Conservation (phyloP, 176 grass and related monocot genomes). For the Hyparrhenia diplandra region DNA sequence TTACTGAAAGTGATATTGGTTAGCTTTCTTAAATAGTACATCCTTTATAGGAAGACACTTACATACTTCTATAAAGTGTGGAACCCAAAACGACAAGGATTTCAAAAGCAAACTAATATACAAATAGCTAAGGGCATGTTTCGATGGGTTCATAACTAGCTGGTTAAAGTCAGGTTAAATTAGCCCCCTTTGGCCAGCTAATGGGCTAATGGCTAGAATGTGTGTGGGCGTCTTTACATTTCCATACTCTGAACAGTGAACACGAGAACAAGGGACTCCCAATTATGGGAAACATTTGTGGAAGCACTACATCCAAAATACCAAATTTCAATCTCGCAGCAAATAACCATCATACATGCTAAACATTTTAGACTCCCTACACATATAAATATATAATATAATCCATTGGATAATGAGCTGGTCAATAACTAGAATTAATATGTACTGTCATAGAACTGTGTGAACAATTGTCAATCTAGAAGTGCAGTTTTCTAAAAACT, state of each 20-base stretch:
- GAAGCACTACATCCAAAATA: neutral
- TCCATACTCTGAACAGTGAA: neutral
- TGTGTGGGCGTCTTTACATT: too few species aligned
- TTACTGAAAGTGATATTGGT: neutral
- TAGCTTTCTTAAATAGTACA: neutral
- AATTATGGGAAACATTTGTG: neutral
- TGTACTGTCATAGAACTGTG: neutral
- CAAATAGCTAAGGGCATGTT: neutral
- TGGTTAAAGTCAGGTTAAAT: too few species aligned
- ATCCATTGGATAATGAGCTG: neutral
- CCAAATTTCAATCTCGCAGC: neutral
- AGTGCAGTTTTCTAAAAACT: neutral
- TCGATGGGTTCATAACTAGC: neutral
- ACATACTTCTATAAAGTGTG: neutral
- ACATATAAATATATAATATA: neutral
- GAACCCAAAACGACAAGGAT: neutral
- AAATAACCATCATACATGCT: neutral
- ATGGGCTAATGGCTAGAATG: too few species aligned
- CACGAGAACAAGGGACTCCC: neutral
- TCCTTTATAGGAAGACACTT: neutral
- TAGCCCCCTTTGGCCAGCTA: too few species aligned
- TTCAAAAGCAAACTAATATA: neutral
- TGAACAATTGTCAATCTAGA: neutral
- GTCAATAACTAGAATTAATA: conserved; percentile 1
- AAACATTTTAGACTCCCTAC: neutral